Base-by-base conservation (phyloP, 257 asterid species). In the Salvia rosmarinus region DNA sequence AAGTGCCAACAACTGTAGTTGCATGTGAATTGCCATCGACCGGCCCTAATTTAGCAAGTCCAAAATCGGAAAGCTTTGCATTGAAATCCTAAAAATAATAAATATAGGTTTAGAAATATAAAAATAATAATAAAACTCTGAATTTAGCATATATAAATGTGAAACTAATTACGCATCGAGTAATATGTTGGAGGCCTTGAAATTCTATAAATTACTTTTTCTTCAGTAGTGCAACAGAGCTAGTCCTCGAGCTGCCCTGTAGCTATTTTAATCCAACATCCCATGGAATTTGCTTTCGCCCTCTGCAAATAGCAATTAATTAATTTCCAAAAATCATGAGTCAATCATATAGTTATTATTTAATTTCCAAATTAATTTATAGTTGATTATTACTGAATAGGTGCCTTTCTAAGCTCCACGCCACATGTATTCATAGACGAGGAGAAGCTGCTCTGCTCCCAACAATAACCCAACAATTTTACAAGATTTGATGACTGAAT, bases 11-110 rank as follows among this genome's bases (percentile, higher is more conserved):
- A 10, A 87, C 80, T 61, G 74, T 80, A 0, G 98, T 93, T 9
- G 95, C 89, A 6, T 93, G 98, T 0, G 97, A 81, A 40, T 93
- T 70, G 0, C 95, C 98, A 57, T 90, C 82, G 0, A n/a, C 75
- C 0, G 98, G 98, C 9, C 98, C 98, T n/a, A 81, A 80, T 67
- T 93, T 93, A 20, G 98, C 98, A 3, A 90, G 86, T 30, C 98
- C 98, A 14, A 93, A 93, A 74, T 93, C 98, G 7, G 98, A 90
- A 19, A 93, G 92, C 72, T 93, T 93, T 3, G 97, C 90, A 44
- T 87, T 90, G 65, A 78, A 86, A 0, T 85, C 92, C 98, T 92
- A 25, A 20, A n/a, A 74, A 42, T 34, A 43, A 56, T 17, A 7
- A 25, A 20, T 8, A 9, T 50, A 12, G 57, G 5, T 4, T 56